A percentile compares a stretch with the other conserved stretches of the same genome.
Evolutionary conservation across 2,329 filamentous ascomycete genomes (phyloP).

Genomic region (Gnomoniopsis sp.): DNA sequence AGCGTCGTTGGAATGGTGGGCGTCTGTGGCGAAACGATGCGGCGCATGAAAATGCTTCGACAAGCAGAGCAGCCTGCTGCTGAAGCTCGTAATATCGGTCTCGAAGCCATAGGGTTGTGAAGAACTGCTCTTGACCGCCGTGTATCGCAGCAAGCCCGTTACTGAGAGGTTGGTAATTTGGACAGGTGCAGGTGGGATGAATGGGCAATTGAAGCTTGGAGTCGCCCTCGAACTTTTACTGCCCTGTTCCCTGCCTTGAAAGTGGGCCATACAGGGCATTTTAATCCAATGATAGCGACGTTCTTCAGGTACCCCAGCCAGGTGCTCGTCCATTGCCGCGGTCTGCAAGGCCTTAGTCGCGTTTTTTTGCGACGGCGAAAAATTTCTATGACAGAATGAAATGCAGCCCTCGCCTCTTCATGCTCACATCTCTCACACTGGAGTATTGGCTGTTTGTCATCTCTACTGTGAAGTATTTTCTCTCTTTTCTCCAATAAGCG

Average conservation of each 20-base stretch:
- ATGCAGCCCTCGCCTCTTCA: neutral
- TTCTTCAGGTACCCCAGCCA: neutral
- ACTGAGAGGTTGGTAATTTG: neutral
- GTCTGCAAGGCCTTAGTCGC: neutral
- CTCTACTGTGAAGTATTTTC: neutral
- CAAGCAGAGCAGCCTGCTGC: slow-evolving; percentile 28
- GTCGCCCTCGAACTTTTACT: neutral
- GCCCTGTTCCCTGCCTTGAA: neutral
- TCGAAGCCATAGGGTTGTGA: slow-evolving; percentile 16
- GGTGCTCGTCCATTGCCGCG: neutral
- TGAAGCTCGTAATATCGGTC: slow-evolving; percentile 24
- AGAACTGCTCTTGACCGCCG: neutral
- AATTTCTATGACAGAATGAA: neutral
- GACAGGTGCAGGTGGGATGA: neutral
- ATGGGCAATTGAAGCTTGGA: neutral
- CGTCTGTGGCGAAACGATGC: slow-evolving; percentile 20
- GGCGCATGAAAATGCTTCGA: slow-evolving; percentile 25
- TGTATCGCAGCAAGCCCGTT: neutral
- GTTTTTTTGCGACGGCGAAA: neutral
- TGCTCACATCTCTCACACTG: neutral
- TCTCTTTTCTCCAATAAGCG: neutral
- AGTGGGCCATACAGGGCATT: neutral
- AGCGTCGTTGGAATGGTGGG: slow-evolving; percentile 11
- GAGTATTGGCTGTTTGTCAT: neutral
- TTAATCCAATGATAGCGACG: neutral